These are phyloP conservation scores for Cubamyces sp. DNA, from an alignment of 768 basidiomycete genomes.

Conservation along the genomic window DNA sequence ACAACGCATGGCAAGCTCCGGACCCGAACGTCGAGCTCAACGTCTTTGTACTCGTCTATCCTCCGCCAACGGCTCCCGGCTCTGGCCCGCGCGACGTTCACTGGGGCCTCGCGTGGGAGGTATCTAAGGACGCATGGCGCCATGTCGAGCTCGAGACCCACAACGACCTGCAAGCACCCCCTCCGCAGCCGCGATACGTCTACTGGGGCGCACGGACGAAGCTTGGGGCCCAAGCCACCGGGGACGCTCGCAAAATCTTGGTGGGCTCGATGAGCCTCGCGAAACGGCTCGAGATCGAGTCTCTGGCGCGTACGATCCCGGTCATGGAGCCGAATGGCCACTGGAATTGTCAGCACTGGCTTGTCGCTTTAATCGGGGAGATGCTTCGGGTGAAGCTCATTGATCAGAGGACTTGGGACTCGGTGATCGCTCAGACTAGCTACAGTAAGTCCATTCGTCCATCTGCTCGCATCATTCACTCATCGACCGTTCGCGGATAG, in stretches of 20 bases:
- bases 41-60: neutral
- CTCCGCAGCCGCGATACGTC: constrained; percentile 3
- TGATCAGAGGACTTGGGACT: neutral
- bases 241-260: neutral
- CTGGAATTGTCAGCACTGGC: constrained; percentile 13
- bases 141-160: neutral
- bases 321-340: constrained; percentile 1
- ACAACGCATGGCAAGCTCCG: neutral
- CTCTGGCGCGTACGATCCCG: neutral
- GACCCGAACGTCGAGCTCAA: neutral
- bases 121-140: neutral
- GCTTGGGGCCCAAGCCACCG: neutral
- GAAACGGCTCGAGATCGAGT: neutral
- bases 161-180: neutral
- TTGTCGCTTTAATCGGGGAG: neutral
- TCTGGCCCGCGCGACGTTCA: neutral
- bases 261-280: neutral
- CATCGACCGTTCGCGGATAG: too few relatives aligned
- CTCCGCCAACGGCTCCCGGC: neutral
- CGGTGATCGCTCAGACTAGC: neutral
- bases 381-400: neutral
- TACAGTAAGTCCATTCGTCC: neutral
- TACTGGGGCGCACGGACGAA: constrained; percentile 11
- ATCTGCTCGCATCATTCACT: neutral
- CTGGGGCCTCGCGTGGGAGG: neutral